phyloP scores from a whole-genome alignment of 306 rosid species.

The Medicago truncatula region MtrunA17r5.0-ANR NC_053046.1:4457001-4457500 shows the following conservation, averaged over 20 bases:
- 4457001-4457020: conserved; percentile 1
- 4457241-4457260: conserved; percentile 25
- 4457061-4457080: conserved; percentile 3
- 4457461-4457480: conserved; percentile 94
- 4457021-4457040: not conserved
- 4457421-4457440: conserved; percentile 87
- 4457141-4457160: conserved; percentile 14
- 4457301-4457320: conserved; percentile 99
- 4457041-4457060: conserved; percentile 28
- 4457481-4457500: conserved; percentile 1
- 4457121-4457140: conserved; percentile 13
- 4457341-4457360: conserved; percentile 82
- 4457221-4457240: conserved; percentile 30
- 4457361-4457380: conserved; percentile 85
- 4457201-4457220: conserved; percentile 31
- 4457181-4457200: conserved; percentile 20
- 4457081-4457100: conserved; percentile 12
- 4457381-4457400: conserved; percentile 79
- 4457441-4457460: conserved; percentile 86
- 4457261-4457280: conserved; percentile 38
- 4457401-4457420: conserved; percentile 69
- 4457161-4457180: conserved; percentile 21
- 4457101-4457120: conserved; percentile 20
- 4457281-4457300: conserved; percentile 48
- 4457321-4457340: conserved; percentile 86